phyloP scores from a whole-genome alignment of 805 yeast species.

The Wickerhamomyces tratensis region DNA sequence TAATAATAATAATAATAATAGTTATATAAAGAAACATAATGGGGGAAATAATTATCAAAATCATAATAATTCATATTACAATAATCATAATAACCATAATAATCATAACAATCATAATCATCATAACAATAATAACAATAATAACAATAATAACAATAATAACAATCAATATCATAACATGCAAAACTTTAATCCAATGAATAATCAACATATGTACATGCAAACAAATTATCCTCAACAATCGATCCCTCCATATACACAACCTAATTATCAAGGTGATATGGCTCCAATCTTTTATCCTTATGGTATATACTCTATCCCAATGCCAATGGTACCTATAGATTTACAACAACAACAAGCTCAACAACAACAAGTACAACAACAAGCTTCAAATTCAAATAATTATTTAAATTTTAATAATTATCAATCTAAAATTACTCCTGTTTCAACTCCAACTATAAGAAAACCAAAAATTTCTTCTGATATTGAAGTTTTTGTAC shows the following conservation, averaged over 20 bases:
- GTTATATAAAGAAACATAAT: no score
- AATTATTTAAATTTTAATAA: no score
- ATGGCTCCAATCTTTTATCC: no score
- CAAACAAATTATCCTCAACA: no score
- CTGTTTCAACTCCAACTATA: background rate
- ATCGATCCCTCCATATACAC: no score
- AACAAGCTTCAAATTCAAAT: background rate
- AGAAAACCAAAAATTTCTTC: conserved; percentile 1
- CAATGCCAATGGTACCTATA: no score
- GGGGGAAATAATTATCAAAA: background rate
- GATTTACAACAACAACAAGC: background rate
- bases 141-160: no score
- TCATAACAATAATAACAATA: background rate
- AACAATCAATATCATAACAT: background rate
- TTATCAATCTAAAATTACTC: no score
- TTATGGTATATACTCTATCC: no score
- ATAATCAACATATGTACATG: background rate
- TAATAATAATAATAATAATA: no score
- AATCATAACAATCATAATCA: background rate
- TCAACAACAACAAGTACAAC: background rate
- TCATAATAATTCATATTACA: conserved; percentile 34
- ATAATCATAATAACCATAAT: conserved; percentile 41
- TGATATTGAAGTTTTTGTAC: conserved; percentile 1
- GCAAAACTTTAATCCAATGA: background rate
- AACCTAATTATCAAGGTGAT: no score